A percentile compares a stretch with the other conserved stretches of the same genome.
Conservation (phyloP, 768 basidiomycete species). For the Leccinum uliginosum region DNA sequence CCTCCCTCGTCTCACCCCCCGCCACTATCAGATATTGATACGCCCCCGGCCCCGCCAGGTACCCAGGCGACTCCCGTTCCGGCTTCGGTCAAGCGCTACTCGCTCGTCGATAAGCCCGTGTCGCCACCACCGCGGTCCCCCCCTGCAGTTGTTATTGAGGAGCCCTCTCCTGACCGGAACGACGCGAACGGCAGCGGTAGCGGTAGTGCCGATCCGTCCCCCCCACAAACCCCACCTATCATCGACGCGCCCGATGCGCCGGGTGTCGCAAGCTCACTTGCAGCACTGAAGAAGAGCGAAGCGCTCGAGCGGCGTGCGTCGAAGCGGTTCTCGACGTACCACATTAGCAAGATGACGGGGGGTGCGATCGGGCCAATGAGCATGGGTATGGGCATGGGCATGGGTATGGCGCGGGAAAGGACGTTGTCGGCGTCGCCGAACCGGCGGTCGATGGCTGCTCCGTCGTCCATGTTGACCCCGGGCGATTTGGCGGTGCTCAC, state of each 20-base stretch:
- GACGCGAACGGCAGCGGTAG: conserved; percentile 23
- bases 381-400: not conserved
- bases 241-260: conserved; percentile 42
- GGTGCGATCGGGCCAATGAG: conserved; percentile 13
- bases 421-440: conserved; percentile 48
- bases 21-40: conserved; percentile 13
- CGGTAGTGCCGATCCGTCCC: conserved; percentile 16
- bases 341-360: conserved; percentile 90
- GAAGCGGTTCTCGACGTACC: conserved; percentile 93
- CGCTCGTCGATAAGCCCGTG: conserved; percentile 70
- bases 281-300: conserved; percentile 84
- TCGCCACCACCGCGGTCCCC: conserved; percentile 38
- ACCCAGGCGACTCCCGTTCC: conserved; percentile 40
- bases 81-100: conserved; percentile 70
- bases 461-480: conserved; percentile 56
- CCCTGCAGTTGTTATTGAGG: conserved; percentile 44
- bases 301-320: conserved; percentile 87
- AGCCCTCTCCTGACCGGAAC: conserved; percentile 22
- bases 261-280: conserved; percentile 75
- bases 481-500: conserved; percentile 72
- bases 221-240: conserved; percentile 35
- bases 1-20: conserved; percentile 3
- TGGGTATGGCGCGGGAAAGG: conserved; percentile 40
- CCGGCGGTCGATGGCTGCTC: conserved; percentile 59
- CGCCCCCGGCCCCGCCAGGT: conserved; percentile 30